These are phyloP conservation scores for Sugiyamaella floridensis DNA, from an alignment of 805 yeast genomes.

Conservation along the genomic window DNA sequence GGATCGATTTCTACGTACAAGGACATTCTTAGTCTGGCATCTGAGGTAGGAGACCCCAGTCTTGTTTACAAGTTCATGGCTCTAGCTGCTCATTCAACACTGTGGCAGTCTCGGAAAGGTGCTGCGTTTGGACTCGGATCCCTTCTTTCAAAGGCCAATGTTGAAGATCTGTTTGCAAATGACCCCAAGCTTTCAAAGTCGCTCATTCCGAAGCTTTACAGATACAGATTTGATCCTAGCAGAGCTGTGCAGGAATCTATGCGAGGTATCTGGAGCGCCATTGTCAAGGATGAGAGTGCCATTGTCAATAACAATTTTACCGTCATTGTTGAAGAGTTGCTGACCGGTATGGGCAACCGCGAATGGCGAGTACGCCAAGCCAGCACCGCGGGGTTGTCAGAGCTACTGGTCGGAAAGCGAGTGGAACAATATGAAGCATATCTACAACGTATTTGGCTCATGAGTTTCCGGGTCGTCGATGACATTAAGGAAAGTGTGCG, in stretches of 20 bases:
- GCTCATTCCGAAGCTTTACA: constrained; percentile 72
- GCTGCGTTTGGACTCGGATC: constrained; percentile 90
- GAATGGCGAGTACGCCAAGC: constrained; percentile 97
- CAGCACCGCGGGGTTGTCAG: constrained; percentile 61
- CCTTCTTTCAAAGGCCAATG: constrained; percentile 68
- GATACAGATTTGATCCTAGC: constrained; percentile 83
- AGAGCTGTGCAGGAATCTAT: constrained; percentile 68
- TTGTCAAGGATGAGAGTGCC: constrained; percentile 53
- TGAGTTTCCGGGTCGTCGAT: constrained; percentile 85
- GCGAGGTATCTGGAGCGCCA: constrained; percentile 79
- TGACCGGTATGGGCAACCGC: constrained; percentile 62
- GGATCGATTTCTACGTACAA: constrained; percentile 87
- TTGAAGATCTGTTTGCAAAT: constrained; percentile 52
- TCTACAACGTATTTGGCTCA: constrained; percentile 63
- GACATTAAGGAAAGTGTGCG: constrained; percentile 93
- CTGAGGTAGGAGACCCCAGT: constrained; percentile 94
- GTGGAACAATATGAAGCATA: constrained; percentile 38
- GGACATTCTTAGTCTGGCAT: constrained; percentile 79
- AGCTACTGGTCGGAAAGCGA: constrained; percentile 58
- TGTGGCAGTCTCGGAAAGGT: constrained; percentile 92
- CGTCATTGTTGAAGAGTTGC: constrained; percentile 55
- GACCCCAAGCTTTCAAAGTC: constrained; percentile 49
- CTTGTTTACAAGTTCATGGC: constrained; percentile 93
- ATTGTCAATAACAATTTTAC: constrained; percentile 50
- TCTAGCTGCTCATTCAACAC: constrained; percentile 72